Conservation (phyloP, 106 monocot species). For the Iris macrosiphon region DNA sequence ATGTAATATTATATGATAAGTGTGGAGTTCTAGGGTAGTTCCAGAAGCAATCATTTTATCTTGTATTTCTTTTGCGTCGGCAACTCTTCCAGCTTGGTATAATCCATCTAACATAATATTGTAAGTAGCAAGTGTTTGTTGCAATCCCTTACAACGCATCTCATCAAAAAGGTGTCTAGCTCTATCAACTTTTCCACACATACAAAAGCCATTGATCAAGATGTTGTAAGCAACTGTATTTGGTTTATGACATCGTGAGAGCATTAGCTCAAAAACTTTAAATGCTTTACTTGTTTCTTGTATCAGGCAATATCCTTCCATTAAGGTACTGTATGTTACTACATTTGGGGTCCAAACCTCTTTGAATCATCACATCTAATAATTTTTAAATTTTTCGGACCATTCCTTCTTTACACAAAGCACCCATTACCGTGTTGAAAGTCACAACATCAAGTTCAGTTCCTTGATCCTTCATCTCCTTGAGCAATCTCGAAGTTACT, state of each 20-base stretch:
- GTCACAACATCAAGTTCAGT: constrained; percentile 14
- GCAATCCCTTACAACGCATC: constrained; percentile 4
- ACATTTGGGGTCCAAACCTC: constrained; percentile 14
- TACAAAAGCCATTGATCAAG: constrained; percentile 10
- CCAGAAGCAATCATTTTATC: constrained; percentile 10
- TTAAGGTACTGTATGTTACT: constrained; percentile 14
- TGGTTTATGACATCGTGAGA: constrained; percentile 5
- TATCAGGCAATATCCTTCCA: constrained; percentile 9
- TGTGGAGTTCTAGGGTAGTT: background rate
- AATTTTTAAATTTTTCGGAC: constrained; percentile 3
- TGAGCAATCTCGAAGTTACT: constrained; percentile 11
- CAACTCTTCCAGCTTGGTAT: constrained; percentile 10
- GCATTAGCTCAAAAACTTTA: constrained; percentile 13
- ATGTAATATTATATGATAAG: constrained; percentile 10
- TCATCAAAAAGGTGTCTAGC: constrained; percentile 10
- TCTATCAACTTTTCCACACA: background rate
- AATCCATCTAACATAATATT: constrained; percentile 9
- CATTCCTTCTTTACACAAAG: constrained; percentile 17
- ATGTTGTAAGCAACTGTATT: constrained; percentile 3
- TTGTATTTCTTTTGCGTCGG: constrained; percentile 5
- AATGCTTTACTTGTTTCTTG: constrained; percentile 10
- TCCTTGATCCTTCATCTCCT: constrained; percentile 19
- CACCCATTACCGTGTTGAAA: constrained; percentile 8
- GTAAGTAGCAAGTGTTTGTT: constrained; percentile 1
- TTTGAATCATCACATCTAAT: constrained; percentile 11